These are phyloP conservation scores for Thymus mandschuricus DNA, from an alignment of 257 asterid genomes.

Conservation along the genomic window DNA sequence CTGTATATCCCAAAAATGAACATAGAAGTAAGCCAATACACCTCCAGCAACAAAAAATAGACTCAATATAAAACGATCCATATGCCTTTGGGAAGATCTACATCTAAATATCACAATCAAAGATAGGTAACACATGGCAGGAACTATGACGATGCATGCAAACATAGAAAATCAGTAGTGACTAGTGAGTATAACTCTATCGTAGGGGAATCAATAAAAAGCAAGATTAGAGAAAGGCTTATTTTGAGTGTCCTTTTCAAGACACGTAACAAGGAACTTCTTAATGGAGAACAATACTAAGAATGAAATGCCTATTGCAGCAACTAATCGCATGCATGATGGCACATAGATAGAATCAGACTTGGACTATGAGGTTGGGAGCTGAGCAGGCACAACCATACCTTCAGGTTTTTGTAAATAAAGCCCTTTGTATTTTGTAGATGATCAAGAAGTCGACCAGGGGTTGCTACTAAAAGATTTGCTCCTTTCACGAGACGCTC, in stretches of 20 bases:
- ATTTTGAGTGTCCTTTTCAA: background rate
- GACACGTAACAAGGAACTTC: background rate
- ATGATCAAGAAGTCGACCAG: conserved; percentile 98
- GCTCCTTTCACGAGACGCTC: conserved; percentile 82
- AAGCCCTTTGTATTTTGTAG: conserved; percentile 90
- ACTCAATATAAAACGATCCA: background rate
- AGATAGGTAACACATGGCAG: background rate
- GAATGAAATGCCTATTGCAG: background rate
- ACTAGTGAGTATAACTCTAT: background rate
- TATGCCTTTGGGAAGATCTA: background rate
- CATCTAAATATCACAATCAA: conserved; percentile 8
- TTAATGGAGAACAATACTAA: background rate
- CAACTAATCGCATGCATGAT: conserved; percentile 1
- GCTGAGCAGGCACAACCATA: conserved; percentile 19
- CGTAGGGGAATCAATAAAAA: background rate
- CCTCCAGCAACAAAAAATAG: conserved; percentile 4
- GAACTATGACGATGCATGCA: background rate
- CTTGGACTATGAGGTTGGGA: background rate
- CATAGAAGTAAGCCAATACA: conserved; percentile 15
- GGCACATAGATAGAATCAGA: background rate
- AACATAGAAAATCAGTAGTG: background rate
- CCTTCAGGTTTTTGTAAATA: conserved; percentile 81
- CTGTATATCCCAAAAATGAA: conserved; percentile 54
- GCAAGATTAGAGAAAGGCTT: background rate
- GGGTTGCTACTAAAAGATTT: conserved; percentile 82